Percentiles rank a stretch among this genome's conserved stretches.
phyloP scores from a whole-genome alignment of 306 rosid genomes.

The Pterocarpus santalinus region DNA sequence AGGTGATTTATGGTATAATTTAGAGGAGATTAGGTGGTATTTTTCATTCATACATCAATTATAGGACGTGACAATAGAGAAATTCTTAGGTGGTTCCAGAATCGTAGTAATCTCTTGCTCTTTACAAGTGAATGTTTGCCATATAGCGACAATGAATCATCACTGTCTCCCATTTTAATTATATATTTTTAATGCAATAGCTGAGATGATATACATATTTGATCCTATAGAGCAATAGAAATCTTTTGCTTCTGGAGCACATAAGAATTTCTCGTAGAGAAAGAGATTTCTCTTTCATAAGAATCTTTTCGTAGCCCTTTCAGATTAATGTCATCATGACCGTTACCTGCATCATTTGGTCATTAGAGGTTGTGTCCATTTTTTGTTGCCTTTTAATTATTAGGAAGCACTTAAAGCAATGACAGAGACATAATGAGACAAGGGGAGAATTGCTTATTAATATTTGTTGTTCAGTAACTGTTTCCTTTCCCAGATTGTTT shows the following conservation, averaged over 20 bases:
- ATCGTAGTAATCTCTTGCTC: too few species aligned
- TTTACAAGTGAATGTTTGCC: too few species aligned
- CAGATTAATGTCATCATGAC: conserved; percentile 8
- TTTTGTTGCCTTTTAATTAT: not conserved
- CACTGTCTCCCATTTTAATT: too few species aligned
- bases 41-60: conserved; percentile 2
- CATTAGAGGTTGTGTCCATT: not conserved
- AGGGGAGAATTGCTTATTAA: not conserved
- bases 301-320: not conserved
- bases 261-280: too few species aligned
- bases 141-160: too few species aligned
- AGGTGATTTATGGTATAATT: not conserved
- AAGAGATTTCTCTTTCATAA: too few species aligned
- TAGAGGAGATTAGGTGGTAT: not conserved
- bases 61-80: not conserved
- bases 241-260: too few species aligned
- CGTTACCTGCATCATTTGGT: not conserved
- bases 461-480: not conserved
- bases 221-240: too few species aligned
- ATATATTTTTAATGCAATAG: too few species aligned
- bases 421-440: not conserved
- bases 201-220: too few species aligned
- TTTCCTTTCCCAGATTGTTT: not conserved
- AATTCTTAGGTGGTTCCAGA: too few species aligned
- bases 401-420: conserved; percentile 33